These are phyloP conservation scores for Nakazawaea wyomingensis DNA, from an alignment of 805 yeast species.

Conservation along the genomic window DNA sequence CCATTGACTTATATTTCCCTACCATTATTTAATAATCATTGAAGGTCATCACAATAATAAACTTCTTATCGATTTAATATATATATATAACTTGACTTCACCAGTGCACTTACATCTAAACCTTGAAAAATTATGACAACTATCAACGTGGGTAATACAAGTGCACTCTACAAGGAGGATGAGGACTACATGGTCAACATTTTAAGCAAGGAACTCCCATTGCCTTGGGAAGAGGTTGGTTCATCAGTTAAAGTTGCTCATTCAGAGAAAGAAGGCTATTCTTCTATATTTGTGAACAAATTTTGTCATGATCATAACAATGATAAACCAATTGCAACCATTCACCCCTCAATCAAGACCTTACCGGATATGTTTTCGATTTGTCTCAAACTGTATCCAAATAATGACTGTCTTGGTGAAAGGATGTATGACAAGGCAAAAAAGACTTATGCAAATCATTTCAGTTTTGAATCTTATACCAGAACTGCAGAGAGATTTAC, in stretches of 20 bases:
- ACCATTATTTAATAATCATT: too few species aligned
- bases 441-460: slow-evolving; percentile 4
- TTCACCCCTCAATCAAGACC: slow-evolving; percentile 39
- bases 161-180: slow-evolving; percentile 5
- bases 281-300: slow-evolving; percentile 9
- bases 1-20: too few species aligned
- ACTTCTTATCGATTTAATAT: too few species aligned
- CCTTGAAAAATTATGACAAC: neutral
- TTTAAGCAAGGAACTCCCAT: slow-evolving; percentile 5
- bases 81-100: too few species aligned
- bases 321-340: slow-evolving; percentile 8
- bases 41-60: too few species aligned
- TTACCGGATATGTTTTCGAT: slow-evolving; percentile 39
- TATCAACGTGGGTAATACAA: neutral
- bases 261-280: slow-evolving; percentile 7
- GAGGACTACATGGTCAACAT: neutral
- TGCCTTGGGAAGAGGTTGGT: slow-evolving; percentile 1
- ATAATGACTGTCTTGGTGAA: slow-evolving; percentile 41
- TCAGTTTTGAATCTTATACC: slow-evolving; percentile 6
- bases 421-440: slow-evolving; percentile 26
- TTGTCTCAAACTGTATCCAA: slow-evolving; percentile 30
- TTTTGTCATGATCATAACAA: slow-evolving; percentile 1
- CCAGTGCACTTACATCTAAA: too few species aligned
- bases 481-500: slow-evolving; percentile 13
- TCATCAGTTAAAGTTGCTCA: slow-evolving; percentile 1